Conservation (phyloP, 371 early-diverging fungal species). For the Mucor indicus region DNA sequence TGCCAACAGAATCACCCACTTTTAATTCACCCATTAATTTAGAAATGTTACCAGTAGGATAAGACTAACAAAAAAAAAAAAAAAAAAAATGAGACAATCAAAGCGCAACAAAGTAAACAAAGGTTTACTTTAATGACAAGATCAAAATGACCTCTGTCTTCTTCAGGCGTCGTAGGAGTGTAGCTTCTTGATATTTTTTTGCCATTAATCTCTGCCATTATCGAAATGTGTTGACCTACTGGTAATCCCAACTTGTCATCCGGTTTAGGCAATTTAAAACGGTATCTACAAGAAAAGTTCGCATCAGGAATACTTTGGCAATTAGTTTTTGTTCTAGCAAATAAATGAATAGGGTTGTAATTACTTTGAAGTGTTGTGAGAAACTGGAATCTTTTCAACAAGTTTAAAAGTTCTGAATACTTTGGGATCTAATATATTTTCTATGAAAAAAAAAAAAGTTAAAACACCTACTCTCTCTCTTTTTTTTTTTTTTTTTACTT, state of each 20-base stretch:
- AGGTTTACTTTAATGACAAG: slow-evolving; percentile 79
- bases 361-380: slow-evolving; percentile 78
- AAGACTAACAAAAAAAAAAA: slow-evolving; percentile 62
- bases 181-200: slow-evolving; percentile 82
- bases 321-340: not conserved
- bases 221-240: slow-evolving; percentile 86
- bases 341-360: not conserved
- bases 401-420: slow-evolving; percentile 74
- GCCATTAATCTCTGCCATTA: slow-evolving; percentile 76
- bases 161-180: slow-evolving; percentile 81
- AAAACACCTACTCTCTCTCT: not conserved
- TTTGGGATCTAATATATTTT: slow-evolving; percentile 50
- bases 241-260: slow-evolving; percentile 74
- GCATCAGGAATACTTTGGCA: not conserved
- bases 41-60: slow-evolving; percentile 85
- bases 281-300: slow-evolving; percentile 57
- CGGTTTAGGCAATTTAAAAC: slow-evolving; percentile 67
- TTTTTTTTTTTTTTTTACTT: slow-evolving; percentile 3
- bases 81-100: not conserved
- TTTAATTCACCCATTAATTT: slow-evolving; percentile 69
- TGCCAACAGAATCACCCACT: slow-evolving; percentile 80
- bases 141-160: slow-evolving; percentile 80
- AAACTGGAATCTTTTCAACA: slow-evolving; percentile 61
- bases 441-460: not conserved
- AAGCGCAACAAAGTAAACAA: not conserved